Conservation (phyloP, 139 green algal genomes). For the Diplosphaera chodatii region DNA sequence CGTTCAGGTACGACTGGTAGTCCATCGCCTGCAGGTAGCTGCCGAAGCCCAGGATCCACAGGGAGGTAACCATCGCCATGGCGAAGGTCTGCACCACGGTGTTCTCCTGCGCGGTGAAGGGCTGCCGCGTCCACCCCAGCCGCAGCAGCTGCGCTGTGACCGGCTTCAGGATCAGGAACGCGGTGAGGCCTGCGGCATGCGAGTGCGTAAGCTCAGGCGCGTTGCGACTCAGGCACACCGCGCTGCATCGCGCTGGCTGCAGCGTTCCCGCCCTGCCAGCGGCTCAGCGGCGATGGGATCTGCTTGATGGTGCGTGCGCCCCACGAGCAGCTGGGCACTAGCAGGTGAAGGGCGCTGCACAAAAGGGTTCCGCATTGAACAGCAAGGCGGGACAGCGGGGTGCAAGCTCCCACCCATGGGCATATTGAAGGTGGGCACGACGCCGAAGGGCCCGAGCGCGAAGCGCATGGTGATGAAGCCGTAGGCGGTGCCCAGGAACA, state of each 20-base stretch:
- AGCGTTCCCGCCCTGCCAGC: too few relatives aligned
- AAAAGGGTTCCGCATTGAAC: too few relatives aligned
- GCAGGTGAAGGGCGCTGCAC: too few relatives aligned
- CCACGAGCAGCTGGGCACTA: too few relatives aligned
- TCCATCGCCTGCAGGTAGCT: slow-evolving; percentile 20
- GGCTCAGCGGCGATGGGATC: too few relatives aligned
- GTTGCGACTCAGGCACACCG: too few relatives aligned
- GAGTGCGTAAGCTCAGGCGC: too few relatives aligned
- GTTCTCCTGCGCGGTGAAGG: slow-evolving; percentile 19
- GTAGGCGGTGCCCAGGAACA: background rate
- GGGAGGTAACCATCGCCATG: slow-evolving; percentile 9
- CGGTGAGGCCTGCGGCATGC: background rate
- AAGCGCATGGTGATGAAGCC: background rate
- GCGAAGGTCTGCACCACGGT: slow-evolving; percentile 22
- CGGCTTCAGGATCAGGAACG: background rate
- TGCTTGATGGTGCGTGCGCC: too few relatives aligned
- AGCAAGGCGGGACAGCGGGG: too few relatives aligned
- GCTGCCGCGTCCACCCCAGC: background rate
- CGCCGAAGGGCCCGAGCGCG: background rate
- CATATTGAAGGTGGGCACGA: background rate
- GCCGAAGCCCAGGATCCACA: slow-evolving; percentile 15
- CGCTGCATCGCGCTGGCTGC: too few relatives aligned
- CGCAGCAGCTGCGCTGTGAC: background rate
- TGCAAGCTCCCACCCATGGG: background rate
- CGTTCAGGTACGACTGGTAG: slow-evolving; percentile 12